Base-by-base conservation (phyloP, 129 eudicot species). In the Lactuca saligna region DNA sequence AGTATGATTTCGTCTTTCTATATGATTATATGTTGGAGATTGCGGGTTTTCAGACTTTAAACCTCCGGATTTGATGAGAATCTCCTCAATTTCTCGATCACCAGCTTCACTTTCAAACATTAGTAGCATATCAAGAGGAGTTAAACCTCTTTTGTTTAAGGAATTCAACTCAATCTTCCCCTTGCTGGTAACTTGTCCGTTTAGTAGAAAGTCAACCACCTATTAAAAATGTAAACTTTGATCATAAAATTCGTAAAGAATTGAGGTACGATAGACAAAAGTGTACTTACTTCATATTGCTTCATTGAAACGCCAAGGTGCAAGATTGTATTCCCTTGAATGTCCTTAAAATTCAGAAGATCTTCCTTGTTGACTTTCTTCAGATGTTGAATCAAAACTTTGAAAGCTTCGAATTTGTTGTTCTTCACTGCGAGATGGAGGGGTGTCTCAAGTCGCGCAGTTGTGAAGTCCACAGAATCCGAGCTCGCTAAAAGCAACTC, bases 361-460 rank as follows among this genome's bases (percentile, higher is more conserved):
- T 68, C 69, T 54, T 76, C 82, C 57, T 64, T 80, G 16, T 72
- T 65, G 73, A 54, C 33, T 53, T 65, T 61, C 57, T 66, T 77
- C 7, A 76, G 8, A 70, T 62, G 73, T 3, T 83, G 71, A 6
- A 77, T 31, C 76, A 80, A 35, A 3, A 57, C 71, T 39, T 65
- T 42, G 7, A 80, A 65, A 29, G 68, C 73, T 63, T 74, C 65
- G 38, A 80, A 70, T 57, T 80, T 85, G 44, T 67, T 63, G 25
- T 77, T 59, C 68, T 65, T 80, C 51, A 84, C 81, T 0, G 83
- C 88, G 14, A 84, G 57, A 61, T 80, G 88, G 15, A 84, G 65
- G 25, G 66, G 61, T n/a, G 73, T 84, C 78, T 84, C 88, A 31
- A 76, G 67, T 69, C 73, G 73, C 33, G 81, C 79, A 6, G 83